Base-by-base conservation (phyloP, 495 filamentous ascomycete genomes). In the Sphaerosporella brunnea region DNA sequence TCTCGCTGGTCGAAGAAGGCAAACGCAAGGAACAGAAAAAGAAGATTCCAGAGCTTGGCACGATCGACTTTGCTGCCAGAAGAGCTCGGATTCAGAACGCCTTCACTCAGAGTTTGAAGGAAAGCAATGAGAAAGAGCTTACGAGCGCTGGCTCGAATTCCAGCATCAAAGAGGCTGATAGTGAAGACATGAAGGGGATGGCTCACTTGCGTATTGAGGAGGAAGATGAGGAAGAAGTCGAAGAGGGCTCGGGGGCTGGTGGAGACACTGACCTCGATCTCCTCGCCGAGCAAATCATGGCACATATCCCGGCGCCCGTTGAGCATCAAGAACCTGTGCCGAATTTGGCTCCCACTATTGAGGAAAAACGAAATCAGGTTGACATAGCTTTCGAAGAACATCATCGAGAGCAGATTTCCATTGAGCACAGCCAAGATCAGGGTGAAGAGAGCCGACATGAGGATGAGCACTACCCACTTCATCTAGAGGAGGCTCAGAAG, bases 1-100 rank as follows among this genome's bases (percentile, higher is more conserved):
- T 13, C 15, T 15, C 18, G 18, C 11, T 11, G 20, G 35, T 39
- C 43, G 16, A 61, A 60, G 34, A 66, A 47, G 43, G 54, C 52
- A 35, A 62, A 64, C 49, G 53, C 62, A 59, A 49, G 36, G 55
- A 59, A 28, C 11, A 49, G 19, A 61, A 60, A 28, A 56, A 50
- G 45, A 61, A 57, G 11, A 61, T 61, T 35, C 58, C 58, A 4
- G 58, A 61, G 41, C 35, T 81, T 39, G 73, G 72, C 2, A 69
- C 68, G 49, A 68, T 80, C 9, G 75, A 81, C 60, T 79, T 80
- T 55, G 77, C 70, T 30, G 74, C 72, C 42, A 66, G 77, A 24
- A 69, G 77, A 47, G 72, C 75, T 45, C 67, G 66, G 45, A 81
- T 80, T 42, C 74, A 79, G 53, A 72, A 74, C 46, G 76, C 77